phyloP scores from a whole-genome alignment of 176 grass and related monocot genomes.

The Leersia perrieri region DNA sequence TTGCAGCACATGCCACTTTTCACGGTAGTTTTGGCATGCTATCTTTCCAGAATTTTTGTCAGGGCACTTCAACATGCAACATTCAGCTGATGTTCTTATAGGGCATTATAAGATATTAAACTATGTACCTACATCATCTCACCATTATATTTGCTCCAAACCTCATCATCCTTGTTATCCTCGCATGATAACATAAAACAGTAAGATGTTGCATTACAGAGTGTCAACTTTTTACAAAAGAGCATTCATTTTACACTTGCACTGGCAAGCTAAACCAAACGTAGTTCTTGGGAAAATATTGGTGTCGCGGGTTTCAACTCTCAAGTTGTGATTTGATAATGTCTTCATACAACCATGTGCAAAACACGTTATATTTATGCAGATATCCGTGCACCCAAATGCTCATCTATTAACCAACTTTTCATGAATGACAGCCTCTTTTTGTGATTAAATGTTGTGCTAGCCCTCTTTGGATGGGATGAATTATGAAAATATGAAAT shows the following conservation, averaged over 20 bases:
- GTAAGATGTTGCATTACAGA: background rate
- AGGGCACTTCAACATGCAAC: background rate
- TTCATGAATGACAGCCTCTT: too few species aligned
- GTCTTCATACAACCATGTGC: background rate
- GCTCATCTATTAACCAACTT: background rate
- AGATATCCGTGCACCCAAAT: background rate
- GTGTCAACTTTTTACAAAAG: background rate
- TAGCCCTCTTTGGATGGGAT: background rate
- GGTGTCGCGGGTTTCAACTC: background rate
- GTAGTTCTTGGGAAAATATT: background rate
- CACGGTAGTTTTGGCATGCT: background rate
- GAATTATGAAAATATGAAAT: background rate
- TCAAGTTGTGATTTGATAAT: background rate
- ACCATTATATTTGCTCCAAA: background rate
- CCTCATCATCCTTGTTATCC: background rate
- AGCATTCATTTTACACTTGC: background rate
- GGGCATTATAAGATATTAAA: background rate
- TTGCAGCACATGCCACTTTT: conserved; percentile 1
- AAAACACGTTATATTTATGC: background rate
- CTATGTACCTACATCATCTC: background rate
- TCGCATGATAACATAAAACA: background rate
- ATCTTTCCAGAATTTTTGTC: background rate
- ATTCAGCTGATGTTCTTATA: background rate
- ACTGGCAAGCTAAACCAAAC: background rate
- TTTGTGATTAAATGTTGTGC: too few species aligned